A percentile compares a stretch with the other conserved stretches of the same genome.
Evolutionary conservation across 139 green algal genomes (phyloP).

Genomic region (Eudorina sp.): DNA sequence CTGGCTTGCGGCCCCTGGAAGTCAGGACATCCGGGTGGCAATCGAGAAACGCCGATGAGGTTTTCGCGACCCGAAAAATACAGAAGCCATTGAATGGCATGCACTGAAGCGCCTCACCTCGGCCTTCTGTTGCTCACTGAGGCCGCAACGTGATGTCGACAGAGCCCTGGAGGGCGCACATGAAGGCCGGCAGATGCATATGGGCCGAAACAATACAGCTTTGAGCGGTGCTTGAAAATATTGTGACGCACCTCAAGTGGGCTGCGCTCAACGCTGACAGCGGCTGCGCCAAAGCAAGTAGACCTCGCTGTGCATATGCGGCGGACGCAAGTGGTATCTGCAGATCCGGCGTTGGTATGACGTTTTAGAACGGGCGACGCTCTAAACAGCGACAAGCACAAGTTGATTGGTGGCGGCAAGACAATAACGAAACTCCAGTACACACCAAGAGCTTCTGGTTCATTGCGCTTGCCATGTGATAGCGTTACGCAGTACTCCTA

Average conservation of each 20-base stretch:
- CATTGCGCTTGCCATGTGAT: conserved; percentile 1
- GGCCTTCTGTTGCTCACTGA: conserved; percentile 16
- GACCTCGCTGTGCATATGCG: neutral
- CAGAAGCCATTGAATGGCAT: too few relatives aligned
- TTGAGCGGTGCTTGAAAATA: neutral
- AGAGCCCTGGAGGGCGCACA: neutral
- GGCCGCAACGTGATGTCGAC: neutral
- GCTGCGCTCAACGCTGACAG: neutral
- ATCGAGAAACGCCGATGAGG: neutral
- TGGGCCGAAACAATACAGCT: neutral
- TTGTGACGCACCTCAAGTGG: neutral
- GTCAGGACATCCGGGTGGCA: too few relatives aligned
- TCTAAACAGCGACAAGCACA: neutral
- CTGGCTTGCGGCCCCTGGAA: neutral
- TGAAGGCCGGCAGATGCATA: neutral
- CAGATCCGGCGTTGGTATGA: neutral
- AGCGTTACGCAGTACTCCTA: neutral
- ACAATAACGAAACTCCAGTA: conserved; percentile 3
- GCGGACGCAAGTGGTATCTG: conserved; percentile 12
- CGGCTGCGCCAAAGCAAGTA: conserved; percentile 14
- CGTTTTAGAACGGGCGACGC: neutral
- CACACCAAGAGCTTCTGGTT: neutral
- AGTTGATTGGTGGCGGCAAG: neutral
- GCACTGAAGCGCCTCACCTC: neutral
- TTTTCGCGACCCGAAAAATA: too few relatives aligned